phyloP scores from a whole-genome alignment of 2,329 filamentous ascomycete species.

The Fusarium subglutinans region DNA sequence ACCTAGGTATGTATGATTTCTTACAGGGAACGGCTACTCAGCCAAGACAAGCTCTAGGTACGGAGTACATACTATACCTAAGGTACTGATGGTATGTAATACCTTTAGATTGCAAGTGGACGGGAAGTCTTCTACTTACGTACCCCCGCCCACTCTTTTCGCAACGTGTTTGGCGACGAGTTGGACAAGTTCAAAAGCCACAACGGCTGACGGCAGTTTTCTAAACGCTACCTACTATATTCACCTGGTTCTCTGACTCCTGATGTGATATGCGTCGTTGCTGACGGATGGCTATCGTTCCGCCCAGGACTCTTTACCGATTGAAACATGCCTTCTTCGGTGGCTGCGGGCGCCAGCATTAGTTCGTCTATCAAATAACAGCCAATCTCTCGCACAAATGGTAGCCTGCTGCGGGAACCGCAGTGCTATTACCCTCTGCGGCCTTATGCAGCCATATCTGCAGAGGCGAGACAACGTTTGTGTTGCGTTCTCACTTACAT shows the following conservation, averaged over 20 bases:
- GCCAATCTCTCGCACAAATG: slow-evolving; percentile 11
- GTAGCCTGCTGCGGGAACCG: background rate
- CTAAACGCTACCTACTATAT: slow-evolving; percentile 2
- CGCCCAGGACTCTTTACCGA: background rate
- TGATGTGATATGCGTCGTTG: background rate
- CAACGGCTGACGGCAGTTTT: slow-evolving; percentile 26
- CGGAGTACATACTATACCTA: background rate
- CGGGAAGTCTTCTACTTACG: slow-evolving; percentile 1
- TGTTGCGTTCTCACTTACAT: slow-evolving; percentile 9
- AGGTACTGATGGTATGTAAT: background rate
- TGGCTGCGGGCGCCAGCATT: slow-evolving; percentile 26
- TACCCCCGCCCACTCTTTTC: slow-evolving; percentile 19
- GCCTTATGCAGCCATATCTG: slow-evolving; percentile 23
- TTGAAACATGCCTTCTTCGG: slow-evolving; percentile 11
- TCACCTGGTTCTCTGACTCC: background rate
- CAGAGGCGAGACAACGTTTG: slow-evolving; percentile 9
- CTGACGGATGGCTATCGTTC: background rate
- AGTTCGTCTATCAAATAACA: slow-evolving; percentile 10
- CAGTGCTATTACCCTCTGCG: slow-evolving; percentile 9
- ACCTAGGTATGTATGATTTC: background rate
- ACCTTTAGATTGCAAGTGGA: background rate
- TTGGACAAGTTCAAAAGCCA: slow-evolving; percentile 24
- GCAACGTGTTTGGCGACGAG: slow-evolving; percentile 26
- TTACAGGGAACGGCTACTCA: background rate
- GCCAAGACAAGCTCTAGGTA: slow-evolving; percentile 1